These are phyloP conservation scores for Thalassiosira profunda DNA, from an alignment of 108 stramenopile genomes.

Conservation along the genomic window DNA sequence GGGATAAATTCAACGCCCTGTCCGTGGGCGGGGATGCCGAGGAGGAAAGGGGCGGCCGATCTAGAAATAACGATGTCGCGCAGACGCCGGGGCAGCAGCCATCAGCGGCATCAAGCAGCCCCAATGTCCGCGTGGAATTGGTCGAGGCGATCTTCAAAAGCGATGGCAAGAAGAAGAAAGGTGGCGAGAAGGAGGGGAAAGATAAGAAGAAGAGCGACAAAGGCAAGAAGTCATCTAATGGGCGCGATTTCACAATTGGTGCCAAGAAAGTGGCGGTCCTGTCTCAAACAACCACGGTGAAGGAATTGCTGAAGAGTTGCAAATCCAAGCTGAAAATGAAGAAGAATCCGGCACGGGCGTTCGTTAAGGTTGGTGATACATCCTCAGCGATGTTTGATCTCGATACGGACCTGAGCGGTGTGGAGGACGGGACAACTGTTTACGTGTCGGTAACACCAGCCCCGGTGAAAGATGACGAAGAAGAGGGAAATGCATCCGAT, in stretches of 20 bases:
- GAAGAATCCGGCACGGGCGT: slow-evolving; percentile 50
- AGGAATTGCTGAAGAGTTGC: slow-evolving; percentile 44
- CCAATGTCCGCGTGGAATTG: slow-evolving; percentile 57
- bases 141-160: slow-evolving; percentile 65
- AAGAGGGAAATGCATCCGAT: slow-evolving; percentile 9
- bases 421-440: slow-evolving; percentile 55
- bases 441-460: slow-evolving; percentile 45
- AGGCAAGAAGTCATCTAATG: slow-evolving; percentile 10
- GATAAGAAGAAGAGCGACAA: slow-evolving; percentile 22
- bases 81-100: background rate
- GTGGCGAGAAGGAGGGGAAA: slow-evolving; percentile 19
- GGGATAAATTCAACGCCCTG: slow-evolving; percentile 13
- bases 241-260: slow-evolving; percentile 40
- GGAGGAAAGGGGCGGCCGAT: too few species aligned
- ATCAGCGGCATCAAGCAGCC: background rate
- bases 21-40: background rate
- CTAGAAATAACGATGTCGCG: too few species aligned
- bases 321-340: slow-evolving; percentile 58
- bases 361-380: slow-evolving; percentile 18
- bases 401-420: slow-evolving; percentile 35
- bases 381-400: slow-evolving; percentile 38
- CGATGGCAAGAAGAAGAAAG: too few species aligned
- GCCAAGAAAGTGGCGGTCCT: slow-evolving; percentile 56
- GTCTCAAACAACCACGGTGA: slow-evolving; percentile 21
- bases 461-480: slow-evolving; percentile 20